These are phyloP conservation scores for Prinsepia uniflora DNA, from an alignment of 306 rosid genomes.

Conservation along the genomic window DNA sequence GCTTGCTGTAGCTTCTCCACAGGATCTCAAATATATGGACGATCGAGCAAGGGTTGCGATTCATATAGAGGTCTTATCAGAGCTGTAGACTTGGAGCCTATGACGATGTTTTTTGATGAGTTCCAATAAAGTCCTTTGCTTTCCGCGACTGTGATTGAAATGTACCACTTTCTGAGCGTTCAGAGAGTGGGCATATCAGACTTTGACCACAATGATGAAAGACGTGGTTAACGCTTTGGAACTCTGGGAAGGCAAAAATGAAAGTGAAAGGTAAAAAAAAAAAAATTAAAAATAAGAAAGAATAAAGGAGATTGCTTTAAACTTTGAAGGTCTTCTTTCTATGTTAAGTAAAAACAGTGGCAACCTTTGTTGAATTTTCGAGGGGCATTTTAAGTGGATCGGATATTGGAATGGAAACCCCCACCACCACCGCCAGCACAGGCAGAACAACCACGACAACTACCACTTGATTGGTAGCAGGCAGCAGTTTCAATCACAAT, in stretches of 20 bases:
- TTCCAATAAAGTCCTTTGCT: slow-evolving; percentile 57
- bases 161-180: slow-evolving; percentile 40
- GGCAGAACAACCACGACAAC: too few species aligned
- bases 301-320: slow-evolving; percentile 14
- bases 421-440: slow-evolving; percentile 12
- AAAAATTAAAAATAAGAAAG: neutral
- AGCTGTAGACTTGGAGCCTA: neutral
- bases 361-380: slow-evolving; percentile 9
- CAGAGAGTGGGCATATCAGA: slow-evolving; percentile 51
- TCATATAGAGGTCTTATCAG: slow-evolving; percentile 19
- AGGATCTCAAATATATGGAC: slow-evolving; percentile 4
- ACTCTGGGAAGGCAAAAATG: neutral
- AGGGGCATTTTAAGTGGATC: slow-evolving; percentile 23
- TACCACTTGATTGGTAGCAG: too few species aligned
- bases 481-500: slow-evolving; percentile 14
- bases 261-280: neutral
- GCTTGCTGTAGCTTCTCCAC: neutral
- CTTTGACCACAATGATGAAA: slow-evolving; percentile 53
- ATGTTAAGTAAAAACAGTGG: neutral
- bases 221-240: slow-evolving; percentile 20
- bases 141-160: slow-evolving; percentile 31
- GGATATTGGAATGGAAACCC: slow-evolving; percentile 34
- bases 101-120: slow-evolving; percentile 42
- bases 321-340: slow-evolving; percentile 7
- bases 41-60: slow-evolving; percentile 21